Conservation (phyloP, 2,329 filamentous ascomycete genomes). For the Scopulariopsis brevicaulis region DNA sequence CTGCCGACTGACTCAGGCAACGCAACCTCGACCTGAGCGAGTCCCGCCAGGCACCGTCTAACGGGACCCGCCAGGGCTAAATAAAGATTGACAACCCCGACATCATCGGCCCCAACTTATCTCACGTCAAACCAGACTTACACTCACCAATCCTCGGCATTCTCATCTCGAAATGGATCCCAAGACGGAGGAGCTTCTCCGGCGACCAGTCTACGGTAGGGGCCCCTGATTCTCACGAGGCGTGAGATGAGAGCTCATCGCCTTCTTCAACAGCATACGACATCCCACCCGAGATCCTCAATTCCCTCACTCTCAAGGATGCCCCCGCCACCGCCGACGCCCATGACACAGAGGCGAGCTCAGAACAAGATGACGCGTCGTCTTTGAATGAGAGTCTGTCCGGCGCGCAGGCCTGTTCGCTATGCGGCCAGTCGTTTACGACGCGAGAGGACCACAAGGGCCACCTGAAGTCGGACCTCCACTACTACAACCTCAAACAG, state of each 20-base stretch:
- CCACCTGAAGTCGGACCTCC: slow-evolving; percentile 82
- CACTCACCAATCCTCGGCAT: background rate
- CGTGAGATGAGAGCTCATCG: background rate
- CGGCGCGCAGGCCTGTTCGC: slow-evolving; percentile 64
- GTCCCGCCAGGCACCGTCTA: background rate
- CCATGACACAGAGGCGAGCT: background rate
- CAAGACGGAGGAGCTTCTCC: slow-evolving; percentile 1
- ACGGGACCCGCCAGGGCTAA: background rate
- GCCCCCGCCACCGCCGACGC: background rate
- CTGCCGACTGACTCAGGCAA: background rate
- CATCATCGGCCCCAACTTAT: background rate
- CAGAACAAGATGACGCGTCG: background rate
- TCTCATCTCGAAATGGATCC: background rate
- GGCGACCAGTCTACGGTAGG: slow-evolving; percentile 3
- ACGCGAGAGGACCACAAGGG: slow-evolving; percentile 70
- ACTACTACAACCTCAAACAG: slow-evolving; percentile 90
- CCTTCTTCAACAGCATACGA: slow-evolving; percentile 1
- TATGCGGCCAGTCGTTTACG: slow-evolving; percentile 64
- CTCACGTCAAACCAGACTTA: background rate
- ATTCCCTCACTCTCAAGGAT: slow-evolving; percentile 1
- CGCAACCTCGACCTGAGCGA: background rate
- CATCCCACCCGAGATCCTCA: slow-evolving; percentile 2
- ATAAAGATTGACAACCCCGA: background rate
- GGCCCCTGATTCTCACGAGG: background rate
- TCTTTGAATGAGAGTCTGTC: slow-evolving; percentile 27